Base-by-base conservation (phyloP, 371 early-diverging fungal species). In the Dinochytrium kinnereticum region DNA sequence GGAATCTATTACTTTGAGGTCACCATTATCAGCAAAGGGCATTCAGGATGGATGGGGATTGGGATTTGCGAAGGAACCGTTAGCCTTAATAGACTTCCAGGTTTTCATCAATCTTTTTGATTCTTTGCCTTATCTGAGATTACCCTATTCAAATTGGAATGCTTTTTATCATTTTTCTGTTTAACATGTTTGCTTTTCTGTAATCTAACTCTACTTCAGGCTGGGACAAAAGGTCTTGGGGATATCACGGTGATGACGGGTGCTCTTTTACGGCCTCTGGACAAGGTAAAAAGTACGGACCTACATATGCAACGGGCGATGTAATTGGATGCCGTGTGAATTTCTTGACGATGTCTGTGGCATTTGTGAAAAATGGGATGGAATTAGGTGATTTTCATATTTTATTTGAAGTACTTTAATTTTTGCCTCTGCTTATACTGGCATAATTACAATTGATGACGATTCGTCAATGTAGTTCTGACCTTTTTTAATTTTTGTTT, bases 1-100 rank as follows among this genome's bases (percentile, higher is more conserved):
- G 98, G 98, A 0, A 81, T 97, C 24, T 97, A 89, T 77, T 98
- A 97, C 80, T 98, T 83, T 78, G 99, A 98, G 78, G 89, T 94
- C 51, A 80, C 81, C 26, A 87, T 98, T 67, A 84, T 92, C 38
- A 91, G 89, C 77, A 95, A 95, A 78, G 99, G 98, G 26, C 86
- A 92, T 24, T 91, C 95, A 76, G 99, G 99, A 70, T 93, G 84
- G 71, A 96, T 97, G 68, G 96, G 96, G 1, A 86, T 97, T 49
- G 98, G 98, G 30, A 90, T 96, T 51, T 90, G 91, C 70, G 84
- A 78, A 17, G 51, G 79, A 1, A 77, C 59, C 7, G 90, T 92
- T 13, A 69, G 75, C 1, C 65, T 91, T 38, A 85, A 87, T 64
- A 84, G 96, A 66, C 82, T 95, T 59, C 98, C 98, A 49, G 94